Base-by-base conservation (phyloP, 2,329 filamentous ascomycete species). In the Pseudogymnoascus sp. region DNA sequence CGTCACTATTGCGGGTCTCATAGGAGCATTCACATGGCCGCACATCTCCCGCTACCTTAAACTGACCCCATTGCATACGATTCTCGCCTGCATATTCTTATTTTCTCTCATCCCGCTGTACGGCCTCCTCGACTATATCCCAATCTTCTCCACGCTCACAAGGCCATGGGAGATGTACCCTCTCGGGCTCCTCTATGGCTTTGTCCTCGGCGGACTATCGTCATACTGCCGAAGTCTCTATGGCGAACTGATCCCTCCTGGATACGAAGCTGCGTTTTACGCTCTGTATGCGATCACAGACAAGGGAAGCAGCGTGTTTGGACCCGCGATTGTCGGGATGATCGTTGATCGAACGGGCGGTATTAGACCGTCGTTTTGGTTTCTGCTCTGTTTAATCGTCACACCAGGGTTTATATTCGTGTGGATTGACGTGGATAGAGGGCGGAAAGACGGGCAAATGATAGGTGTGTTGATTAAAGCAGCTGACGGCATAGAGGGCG, bases 101-200 rank as follows among this genome's bases (percentile, higher is more conserved):
- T 96, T 99, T 71, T 93, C 97, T 75, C 76, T 96, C 31, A 96
- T 99, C 60, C 95, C 95, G 0, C 72, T 97, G 0, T 99, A 99
- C 71, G 93, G 93, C 0, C 81, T 99, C 11, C 77, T 96, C 16
- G 93, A 93, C 0, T 97, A 95, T 72, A 81, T 97, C 14, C 91
- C 93, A 0, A 85, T 90, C 5, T 82, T 99, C 56, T 83, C 86
- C 69, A 95, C 95, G 1, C 81, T 99, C n/a, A 92, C 96, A 75
- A 88, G 95, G 73, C 88, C 90, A 2, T 96, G 92, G 90, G 95
- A 99, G 70, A 97, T 99, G 91, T 97, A 95, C 70, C 90, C 91
- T 0, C 78, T 99, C 0, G 93, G 91, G 0, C 89, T 90, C 2
- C 85, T 97, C 11, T 97, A 97, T 74, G 95, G 95, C 0, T 85